phyloP scores from a whole-genome alignment of 2,329 filamentous ascomycete genomes.

The Blastomyces parvus region DNA sequence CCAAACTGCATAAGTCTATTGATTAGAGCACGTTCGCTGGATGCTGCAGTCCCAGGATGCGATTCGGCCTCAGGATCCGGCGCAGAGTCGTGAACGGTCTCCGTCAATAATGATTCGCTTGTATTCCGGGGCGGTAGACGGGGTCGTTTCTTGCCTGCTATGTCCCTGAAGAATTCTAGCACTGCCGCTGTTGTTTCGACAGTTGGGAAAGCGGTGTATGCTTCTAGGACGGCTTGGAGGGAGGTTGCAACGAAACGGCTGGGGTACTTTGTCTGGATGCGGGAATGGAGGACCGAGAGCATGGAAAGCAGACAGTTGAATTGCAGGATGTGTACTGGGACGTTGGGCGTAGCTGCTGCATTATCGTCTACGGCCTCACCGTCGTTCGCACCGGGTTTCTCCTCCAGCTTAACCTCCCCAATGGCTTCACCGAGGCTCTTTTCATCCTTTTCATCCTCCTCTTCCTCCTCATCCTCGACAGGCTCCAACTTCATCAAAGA shows the following conservation, averaged over 20 bases:
- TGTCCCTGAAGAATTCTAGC: constrained; percentile 48
- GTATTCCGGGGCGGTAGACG: constrained; percentile 49
- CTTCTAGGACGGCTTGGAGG: constrained; percentile 51
- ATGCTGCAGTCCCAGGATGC: constrained; percentile 33
- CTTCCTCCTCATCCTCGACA: constrained; percentile 26
- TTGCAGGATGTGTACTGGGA: constrained; percentile 25
- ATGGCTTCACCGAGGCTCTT: constrained; percentile 7
- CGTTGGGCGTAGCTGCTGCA: not conserved
- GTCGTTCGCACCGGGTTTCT: constrained; percentile 8
- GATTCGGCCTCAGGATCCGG: constrained; percentile 51
- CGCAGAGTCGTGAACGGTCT: constrained; percentile 29
- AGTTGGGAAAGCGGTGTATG: constrained; percentile 48
- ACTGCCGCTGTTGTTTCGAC: constrained; percentile 49
- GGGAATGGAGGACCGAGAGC: constrained; percentile 49
- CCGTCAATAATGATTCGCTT: constrained; percentile 38
- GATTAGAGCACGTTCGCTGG: constrained; percentile 44
- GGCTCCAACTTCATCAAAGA: constrained; percentile 49
- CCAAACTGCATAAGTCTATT: constrained; percentile 52
- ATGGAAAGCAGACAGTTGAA: constrained; percentile 41
- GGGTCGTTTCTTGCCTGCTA: constrained; percentile 50
- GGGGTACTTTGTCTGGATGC: constrained; percentile 55
- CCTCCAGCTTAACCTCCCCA: constrained; percentile 18
- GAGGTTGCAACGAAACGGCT: constrained; percentile 56
- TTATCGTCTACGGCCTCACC: constrained; percentile 14
- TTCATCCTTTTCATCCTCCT: constrained; percentile 24